These are phyloP conservation scores for Penicillium antarcticum DNA, from an alignment of 495 filamentous ascomycete genomes.

Conservation along the genomic window DNA sequence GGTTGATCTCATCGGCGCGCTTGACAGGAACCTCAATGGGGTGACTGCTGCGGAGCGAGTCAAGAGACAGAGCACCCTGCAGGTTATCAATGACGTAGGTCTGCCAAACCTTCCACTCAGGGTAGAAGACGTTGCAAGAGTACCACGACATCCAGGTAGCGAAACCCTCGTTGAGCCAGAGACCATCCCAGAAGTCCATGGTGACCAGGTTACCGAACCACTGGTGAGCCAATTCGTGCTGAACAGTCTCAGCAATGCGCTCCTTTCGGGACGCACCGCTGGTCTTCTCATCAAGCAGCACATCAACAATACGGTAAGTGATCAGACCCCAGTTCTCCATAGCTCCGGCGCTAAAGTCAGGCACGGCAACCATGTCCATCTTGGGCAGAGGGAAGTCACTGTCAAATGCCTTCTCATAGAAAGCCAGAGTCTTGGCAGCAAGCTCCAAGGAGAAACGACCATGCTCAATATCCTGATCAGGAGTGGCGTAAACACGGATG, in stretches of 20 bases:
- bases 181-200: slow-evolving; percentile 99
- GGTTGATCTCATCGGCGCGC: slow-evolving; percentile 91
- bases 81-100: slow-evolving; percentile 88
- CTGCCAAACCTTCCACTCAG: slow-evolving; percentile 99
- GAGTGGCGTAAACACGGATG: slow-evolving; percentile 60
- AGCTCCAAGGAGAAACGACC: slow-evolving; percentile 63
- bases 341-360: slow-evolving; percentile 87
- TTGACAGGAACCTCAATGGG: slow-evolving; percentile 97
- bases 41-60: slow-evolving; percentile 91
- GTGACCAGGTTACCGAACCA: slow-evolving; percentile 99
- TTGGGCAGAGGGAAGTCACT: slow-evolving; percentile 62
- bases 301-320: slow-evolving; percentile 88
- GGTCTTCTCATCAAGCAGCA: slow-evolving; percentile 88
- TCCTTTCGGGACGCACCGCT: slow-evolving; percentile 91
- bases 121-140: slow-evolving; percentile 72
- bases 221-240: slow-evolving; percentile 97
- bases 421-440: slow-evolving; percentile 52
- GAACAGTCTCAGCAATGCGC: slow-evolving; percentile 88
- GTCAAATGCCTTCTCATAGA: slow-evolving; percentile 56
- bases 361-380: slow-evolving; percentile 98
- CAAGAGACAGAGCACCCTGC: slow-evolving; percentile 80
- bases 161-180: slow-evolving; percentile 98
- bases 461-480: slow-evolving; percentile 63
- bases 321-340: slow-evolving; percentile 99
- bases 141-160: slow-evolving; percentile 83